Percentiles rank a stretch among this genome's conserved stretches.
Conservation (phyloP, 495 filamentous ascomycete genomes). For the Sordaria brevicollis region DNA sequence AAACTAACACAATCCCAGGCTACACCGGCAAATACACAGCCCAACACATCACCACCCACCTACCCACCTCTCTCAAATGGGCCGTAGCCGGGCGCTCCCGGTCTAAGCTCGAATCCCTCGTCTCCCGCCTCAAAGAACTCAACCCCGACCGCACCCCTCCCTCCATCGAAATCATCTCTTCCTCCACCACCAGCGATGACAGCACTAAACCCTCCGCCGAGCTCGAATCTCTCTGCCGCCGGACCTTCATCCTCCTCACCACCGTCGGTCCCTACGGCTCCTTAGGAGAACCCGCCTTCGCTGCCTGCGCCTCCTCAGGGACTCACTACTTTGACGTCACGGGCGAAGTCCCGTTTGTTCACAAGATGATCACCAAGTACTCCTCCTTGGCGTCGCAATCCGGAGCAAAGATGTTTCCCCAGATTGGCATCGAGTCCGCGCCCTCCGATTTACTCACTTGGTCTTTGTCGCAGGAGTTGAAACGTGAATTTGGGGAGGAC, state of each 20-base stretch:
- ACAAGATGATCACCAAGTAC: constrained; percentile 71
- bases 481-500: constrained; percentile 36
- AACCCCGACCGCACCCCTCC: constrained; percentile 63
- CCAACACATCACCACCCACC: constrained; percentile 61
- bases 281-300: constrained; percentile 71
- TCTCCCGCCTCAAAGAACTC: constrained; percentile 51
- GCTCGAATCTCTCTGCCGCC: constrained; percentile 58
- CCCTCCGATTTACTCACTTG: constrained; percentile 74
- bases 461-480: constrained; percentile 54
- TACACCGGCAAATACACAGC: constrained; percentile 77
- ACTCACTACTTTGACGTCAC: constrained; percentile 91
- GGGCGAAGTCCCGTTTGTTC: constrained; percentile 75
- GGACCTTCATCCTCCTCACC: constrained; percentile 69
- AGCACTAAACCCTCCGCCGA: too few species aligned
- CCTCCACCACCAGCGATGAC: constrained; percentile 48
- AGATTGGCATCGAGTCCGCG: constrained; percentile 76
- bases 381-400: constrained; percentile 60
- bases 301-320: constrained; percentile 78
- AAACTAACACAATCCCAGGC: constrained; percentile 40
- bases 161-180: constrained; percentile 44
- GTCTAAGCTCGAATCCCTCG: constrained; percentile 58
- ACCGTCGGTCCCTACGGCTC: constrained; percentile 76
- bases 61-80: constrained; percentile 80
- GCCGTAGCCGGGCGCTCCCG: constrained; percentile 76
- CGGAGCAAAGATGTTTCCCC: constrained; percentile 78